phyloP scores from a whole-genome alignment of 352 stramenopile genomes.

The Phytopythium boreale region DNA sequence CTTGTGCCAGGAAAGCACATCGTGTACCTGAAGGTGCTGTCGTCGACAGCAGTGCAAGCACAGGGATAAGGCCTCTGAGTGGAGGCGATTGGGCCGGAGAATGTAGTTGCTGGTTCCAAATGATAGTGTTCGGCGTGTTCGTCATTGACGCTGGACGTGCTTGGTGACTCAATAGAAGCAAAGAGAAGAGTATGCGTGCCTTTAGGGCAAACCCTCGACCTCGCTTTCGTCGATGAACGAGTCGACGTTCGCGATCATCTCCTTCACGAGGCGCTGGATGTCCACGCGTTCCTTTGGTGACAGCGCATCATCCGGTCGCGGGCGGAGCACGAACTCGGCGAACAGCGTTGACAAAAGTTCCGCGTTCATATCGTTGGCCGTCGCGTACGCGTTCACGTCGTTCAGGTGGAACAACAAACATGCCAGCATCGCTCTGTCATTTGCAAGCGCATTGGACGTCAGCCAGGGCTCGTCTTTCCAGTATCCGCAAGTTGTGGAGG shows the following conservation, averaged over 20 bases:
- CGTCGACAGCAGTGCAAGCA: not conserved
- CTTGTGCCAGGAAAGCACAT: constrained; percentile 79
- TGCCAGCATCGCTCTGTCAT: constrained; percentile 53
- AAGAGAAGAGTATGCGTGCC: not conserved
- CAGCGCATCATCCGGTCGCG: constrained; percentile 10
- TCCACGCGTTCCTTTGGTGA: constrained; percentile 13
- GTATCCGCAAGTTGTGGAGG: too few species aligned
- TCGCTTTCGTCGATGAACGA: constrained; percentile 73
- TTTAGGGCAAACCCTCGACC: constrained; percentile 11
- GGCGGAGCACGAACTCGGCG: constrained; percentile 49
- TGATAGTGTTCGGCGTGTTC: too few species aligned
- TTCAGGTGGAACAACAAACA: constrained; percentile 82
- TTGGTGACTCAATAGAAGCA: not conserved
- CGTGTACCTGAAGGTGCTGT: constrained; percentile 63
- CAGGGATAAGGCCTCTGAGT: not conserved
- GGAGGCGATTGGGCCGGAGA: not conserved
- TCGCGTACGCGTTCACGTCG: constrained; percentile 76
- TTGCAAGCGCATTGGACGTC: not conserved
- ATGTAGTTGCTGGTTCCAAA: not conserved
- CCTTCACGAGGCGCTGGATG: constrained; percentile 40
- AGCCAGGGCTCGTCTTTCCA: too few species aligned
- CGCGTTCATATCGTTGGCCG: constrained; percentile 72
- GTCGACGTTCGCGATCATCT: constrained; percentile 77
- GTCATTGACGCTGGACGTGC: too few species aligned
- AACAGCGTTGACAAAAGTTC: constrained; percentile 50